Evolutionary conservation across 2,329 filamentous ascomycete genomes (phyloP).

Genomic region (Fusarium pseudograminearum): DNA sequence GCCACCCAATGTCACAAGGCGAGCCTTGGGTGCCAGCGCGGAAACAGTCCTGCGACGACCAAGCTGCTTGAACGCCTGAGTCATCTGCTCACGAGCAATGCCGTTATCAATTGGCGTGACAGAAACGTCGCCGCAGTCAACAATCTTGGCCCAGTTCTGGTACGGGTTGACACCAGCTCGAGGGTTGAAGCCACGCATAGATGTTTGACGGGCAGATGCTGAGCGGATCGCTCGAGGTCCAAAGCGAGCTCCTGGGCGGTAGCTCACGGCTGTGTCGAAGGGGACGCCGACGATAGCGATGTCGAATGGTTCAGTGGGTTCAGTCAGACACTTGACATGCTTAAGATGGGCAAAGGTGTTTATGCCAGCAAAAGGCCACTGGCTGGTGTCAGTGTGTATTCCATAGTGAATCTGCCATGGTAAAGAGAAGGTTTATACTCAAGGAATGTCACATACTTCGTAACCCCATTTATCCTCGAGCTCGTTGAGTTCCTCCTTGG

Average conservation of each 20-base stretch:
- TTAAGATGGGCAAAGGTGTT: constrained; percentile 79
- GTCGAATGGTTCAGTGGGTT: constrained; percentile 72
- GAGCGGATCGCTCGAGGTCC: constrained; percentile 89
- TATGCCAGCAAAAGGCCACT: constrained; percentile 75
- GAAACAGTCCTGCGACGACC: constrained; percentile 56
- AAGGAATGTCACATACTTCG: constrained; percentile 58
- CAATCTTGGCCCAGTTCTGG: constrained; percentile 80
- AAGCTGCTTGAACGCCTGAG: constrained; percentile 80
- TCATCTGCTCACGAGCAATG: constrained; percentile 86
- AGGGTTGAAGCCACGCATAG: constrained; percentile 82
- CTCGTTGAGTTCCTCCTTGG: constrained; percentile 63
- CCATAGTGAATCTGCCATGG: not conserved
- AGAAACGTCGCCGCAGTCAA: constrained; percentile 93
- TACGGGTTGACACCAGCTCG: constrained; percentile 88
- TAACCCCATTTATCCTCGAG: constrained; percentile 69
- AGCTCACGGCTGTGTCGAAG: constrained; percentile 79
- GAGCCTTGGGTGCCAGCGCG: constrained; percentile 57
- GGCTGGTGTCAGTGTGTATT: constrained; percentile 12
- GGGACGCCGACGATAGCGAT: constrained; percentile 79
- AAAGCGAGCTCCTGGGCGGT: constrained; percentile 75
- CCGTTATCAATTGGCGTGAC: constrained; percentile 88
- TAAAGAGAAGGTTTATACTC: not conserved
- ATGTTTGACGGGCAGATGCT: constrained; percentile 83
- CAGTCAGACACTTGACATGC: constrained; percentile 76
- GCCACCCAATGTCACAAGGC: constrained; percentile 77